Evolutionary conservation across 2,329 filamentous ascomycete genomes (phyloP), one percentile per base, ranked within the genome.

Genomic region (Xylaria sp.): DNA sequence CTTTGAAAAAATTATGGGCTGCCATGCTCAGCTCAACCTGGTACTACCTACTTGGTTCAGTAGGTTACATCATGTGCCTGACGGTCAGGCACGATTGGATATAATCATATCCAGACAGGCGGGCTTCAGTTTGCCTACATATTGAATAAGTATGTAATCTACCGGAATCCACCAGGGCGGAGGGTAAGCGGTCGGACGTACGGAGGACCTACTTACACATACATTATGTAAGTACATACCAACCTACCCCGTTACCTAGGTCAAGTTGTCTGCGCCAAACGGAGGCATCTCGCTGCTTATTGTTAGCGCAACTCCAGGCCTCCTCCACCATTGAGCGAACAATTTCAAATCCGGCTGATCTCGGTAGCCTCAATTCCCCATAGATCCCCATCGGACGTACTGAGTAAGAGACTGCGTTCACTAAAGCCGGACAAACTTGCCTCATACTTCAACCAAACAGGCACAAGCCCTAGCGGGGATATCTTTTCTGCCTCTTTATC

Each of bases 381-480:
- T 37, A 28, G 28, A 28, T 28, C 28, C 28, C 28, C 28, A 28
- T 57, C 62, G 61, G 28, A 28, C 3, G 28, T 28, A 28, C 28
- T 18, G 60, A 61, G 62, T 56, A 61, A 61, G 54, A 20, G 34
- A 37, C 34, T 37, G 7, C 34, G 3, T 37, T 56, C 28, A 20
- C n/a, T n/a, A 48, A 12, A 48, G 46, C 23, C 18, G n/a, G n/a
- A 39, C 66, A 61, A 57, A 39, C 66, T 39, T n/a, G 41, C 37
- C 50, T 65, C 50, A 8, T 23, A 25, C 41, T 58, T 61, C 56
- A 56, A 65, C 34, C 63, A 61, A 65, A 51, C 44, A n/a, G 61
- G 41, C 56, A 32, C 41, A 61, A 10, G 44, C 39, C 44, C 50
- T 13, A 41, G 41, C 20, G 25, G 23, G 39, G 39, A 23, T 20